Evolutionary conservation across 176 grass and related monocot genomes (phyloP), one percentile per base, ranked within the genome.

Genomic region (Chrysopogon serrulatus): DNA sequence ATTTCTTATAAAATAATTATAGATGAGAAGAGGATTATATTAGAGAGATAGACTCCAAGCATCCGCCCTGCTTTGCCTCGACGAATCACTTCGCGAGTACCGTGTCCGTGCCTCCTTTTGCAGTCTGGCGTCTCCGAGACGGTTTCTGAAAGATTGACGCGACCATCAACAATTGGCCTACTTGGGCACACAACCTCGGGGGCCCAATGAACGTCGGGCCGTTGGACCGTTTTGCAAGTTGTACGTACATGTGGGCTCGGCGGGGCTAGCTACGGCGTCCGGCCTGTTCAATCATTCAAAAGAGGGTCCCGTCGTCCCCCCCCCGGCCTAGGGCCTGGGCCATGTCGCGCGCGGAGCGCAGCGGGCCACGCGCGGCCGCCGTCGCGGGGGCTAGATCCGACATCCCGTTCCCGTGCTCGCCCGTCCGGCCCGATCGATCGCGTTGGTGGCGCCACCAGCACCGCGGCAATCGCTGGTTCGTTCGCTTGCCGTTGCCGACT

Each of bases 301-400:
- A 19, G 17, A 5, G 62, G 40, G 19, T 12, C 40, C 36, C 23
- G 0, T 57, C 23, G n/a, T n/a, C n/a, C n/a, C n/a, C n/a, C n/a
- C 21, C n/a, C 51, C 18, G 4, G 8, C 53, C 21, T n/a, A 48
- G 65, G 64, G 65, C 83, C 37, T n/a, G 49, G 37, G 49, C 74
- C 83, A 32, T 49, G 83, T 47, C 83, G 28, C 11, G 18, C 62
- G 72, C 64, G 39, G 30, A 34, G 57, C 85, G 43, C 78, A 51
- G 77, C 68, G 85, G 77, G 68, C 56, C 68, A 79, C 26, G 6
- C 39, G 2, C 41, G 39, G 54, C 39, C 69, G 76, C 44, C 68
- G 76, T 16, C 44, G 76, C 30, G 70, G 62, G 61, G 59, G 49
- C 87, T 63, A 89, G 87, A 77, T 90, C 87, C 77, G 77, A 85